phyloP scores from a whole-genome alignment of 768 basidiomycete species.

The Boletales sp. region DNA sequence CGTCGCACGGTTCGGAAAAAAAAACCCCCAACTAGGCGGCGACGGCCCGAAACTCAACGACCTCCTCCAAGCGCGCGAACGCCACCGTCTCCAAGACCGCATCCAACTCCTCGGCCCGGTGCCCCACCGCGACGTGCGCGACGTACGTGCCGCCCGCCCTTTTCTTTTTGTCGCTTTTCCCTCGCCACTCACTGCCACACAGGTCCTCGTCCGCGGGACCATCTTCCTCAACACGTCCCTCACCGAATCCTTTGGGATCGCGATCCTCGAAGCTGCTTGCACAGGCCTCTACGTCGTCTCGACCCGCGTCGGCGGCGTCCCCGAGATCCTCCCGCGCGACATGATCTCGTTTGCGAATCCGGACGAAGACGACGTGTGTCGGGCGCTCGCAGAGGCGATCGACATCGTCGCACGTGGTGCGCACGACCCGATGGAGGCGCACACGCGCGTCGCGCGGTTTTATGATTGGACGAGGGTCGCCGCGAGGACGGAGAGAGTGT shows the following conservation, averaged over 20 bases:
- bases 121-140: conserved; percentile 75
- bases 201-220: conserved; percentile 84
- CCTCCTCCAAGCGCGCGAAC: conserved; percentile 93
- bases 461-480: conserved; percentile 87
- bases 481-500: conserved; percentile 79
- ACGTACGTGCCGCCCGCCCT: conserved; percentile 41
- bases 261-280: conserved; percentile 95
- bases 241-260: conserved; percentile 95
- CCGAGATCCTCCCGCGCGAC: conserved; percentile 89
- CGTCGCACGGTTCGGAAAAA: too few relatives aligned
- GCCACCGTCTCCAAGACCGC: conserved; percentile 81
- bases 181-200: neutral
- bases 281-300: conserved; percentile 92
- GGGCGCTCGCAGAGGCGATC: conserved; percentile 81
- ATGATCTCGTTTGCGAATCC: conserved; percentile 96
- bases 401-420: conserved; percentile 57
- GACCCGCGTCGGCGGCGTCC: conserved; percentile 92
- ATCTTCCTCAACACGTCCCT: conserved; percentile 96
- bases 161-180: neutral
- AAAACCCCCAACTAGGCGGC: conserved; percentile 54
- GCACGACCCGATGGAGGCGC: conserved; percentile 75
- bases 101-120: conserved; percentile 88
- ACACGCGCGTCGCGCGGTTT: conserved; percentile 73
- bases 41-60: conserved; percentile 96
- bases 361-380: conserved; percentile 88